Evolutionary conservation across 2,329 filamentous ascomycete species (phyloP).

Genomic region (Monilinia polystroma): DNA sequence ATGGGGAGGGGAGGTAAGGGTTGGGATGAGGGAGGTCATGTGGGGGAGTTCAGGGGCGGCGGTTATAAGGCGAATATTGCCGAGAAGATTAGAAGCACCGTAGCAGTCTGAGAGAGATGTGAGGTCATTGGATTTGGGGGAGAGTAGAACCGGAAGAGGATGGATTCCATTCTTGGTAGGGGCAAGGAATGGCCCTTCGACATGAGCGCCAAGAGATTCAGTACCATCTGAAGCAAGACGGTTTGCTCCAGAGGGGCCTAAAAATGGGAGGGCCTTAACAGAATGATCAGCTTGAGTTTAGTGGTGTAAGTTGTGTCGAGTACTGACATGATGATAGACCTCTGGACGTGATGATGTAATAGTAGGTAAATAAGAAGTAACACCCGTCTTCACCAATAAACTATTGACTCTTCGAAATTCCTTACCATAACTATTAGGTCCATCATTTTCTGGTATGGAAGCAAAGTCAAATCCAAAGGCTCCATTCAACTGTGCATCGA

Average conservation of each 20-base stretch:
- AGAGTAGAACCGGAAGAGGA: slow-evolving; percentile 64
- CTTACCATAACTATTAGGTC: slow-evolving; percentile 67
- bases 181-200: slow-evolving; percentile 85
- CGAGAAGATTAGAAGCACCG: slow-evolving; percentile 64
- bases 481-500: slow-evolving; percentile 90
- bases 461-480: slow-evolving; percentile 94
- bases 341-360: slow-evolving; percentile 78
- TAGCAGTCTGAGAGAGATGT: slow-evolving; percentile 70
- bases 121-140: slow-evolving; percentile 57
- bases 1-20: slow-evolving; percentile 52
- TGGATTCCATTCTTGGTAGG: slow-evolving; percentile 85
- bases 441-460: slow-evolving; percentile 64
- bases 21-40: slow-evolving; percentile 67
- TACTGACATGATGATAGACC: slow-evolving; percentile 70
- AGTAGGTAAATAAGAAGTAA: slow-evolving; percentile 85
- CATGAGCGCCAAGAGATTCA: slow-evolving; percentile 86
- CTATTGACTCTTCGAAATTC: slow-evolving; percentile 70
- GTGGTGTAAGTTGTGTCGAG: too few relatives aligned
- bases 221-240: slow-evolving; percentile 67
- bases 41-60: slow-evolving; percentile 77
- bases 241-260: slow-evolving; percentile 66
- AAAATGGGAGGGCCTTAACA: slow-evolving; percentile 64
- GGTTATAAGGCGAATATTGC: slow-evolving; percentile 73
- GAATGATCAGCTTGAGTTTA: background rate
- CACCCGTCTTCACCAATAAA: slow-evolving; percentile 71